Conservation (phyloP, 306 rosid species). For the Cicer cuneatum region DNA sequence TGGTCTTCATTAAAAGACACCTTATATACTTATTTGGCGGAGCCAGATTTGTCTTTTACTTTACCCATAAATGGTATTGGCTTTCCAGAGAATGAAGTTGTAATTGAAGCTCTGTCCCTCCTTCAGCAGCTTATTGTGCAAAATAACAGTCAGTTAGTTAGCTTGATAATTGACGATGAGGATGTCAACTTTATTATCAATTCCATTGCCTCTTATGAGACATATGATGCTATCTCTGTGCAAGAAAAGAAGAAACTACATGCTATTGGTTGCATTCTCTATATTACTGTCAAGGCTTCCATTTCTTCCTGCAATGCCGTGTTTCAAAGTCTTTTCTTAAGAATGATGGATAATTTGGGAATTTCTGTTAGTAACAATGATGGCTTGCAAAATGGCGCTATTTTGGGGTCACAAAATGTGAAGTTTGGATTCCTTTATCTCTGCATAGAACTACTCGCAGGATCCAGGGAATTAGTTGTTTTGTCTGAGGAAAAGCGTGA, state of each 20-base stretch:
- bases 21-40: slow-evolving; percentile 60
- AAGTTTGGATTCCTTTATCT: slow-evolving; percentile 88
- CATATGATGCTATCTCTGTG: slow-evolving; percentile 57
- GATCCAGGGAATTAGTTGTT: slow-evolving; percentile 64
- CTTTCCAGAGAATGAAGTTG: slow-evolving; percentile 68
- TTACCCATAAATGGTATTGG: slow-evolving; percentile 58
- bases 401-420: slow-evolving; percentile 39
- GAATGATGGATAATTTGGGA: slow-evolving; percentile 61
- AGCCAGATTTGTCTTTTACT: slow-evolving; percentile 55
- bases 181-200: slow-evolving; percentile 67
- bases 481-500: slow-evolving; percentile 54
- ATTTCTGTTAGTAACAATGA: slow-evolving; percentile 47
- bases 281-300: slow-evolving; percentile 61
- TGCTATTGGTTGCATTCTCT: slow-evolving; percentile 74
- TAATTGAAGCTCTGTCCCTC: slow-evolving; percentile 69
- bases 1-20: slow-evolving; percentile 77
- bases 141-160: slow-evolving; percentile 59
- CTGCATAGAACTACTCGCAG: slow-evolving; percentile 71
- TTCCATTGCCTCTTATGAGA: slow-evolving; percentile 54
- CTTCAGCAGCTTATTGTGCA: slow-evolving; percentile 72
- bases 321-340: slow-evolving; percentile 65
- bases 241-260: slow-evolving; percentile 73
- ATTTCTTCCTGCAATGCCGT: slow-evolving; percentile 67
- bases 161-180: slow-evolving; percentile 71
- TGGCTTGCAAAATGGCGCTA: slow-evolving; percentile 44